Conservation (phyloP, 2,329 filamentous ascomycete species). For the Coniella vitis region DNA sequence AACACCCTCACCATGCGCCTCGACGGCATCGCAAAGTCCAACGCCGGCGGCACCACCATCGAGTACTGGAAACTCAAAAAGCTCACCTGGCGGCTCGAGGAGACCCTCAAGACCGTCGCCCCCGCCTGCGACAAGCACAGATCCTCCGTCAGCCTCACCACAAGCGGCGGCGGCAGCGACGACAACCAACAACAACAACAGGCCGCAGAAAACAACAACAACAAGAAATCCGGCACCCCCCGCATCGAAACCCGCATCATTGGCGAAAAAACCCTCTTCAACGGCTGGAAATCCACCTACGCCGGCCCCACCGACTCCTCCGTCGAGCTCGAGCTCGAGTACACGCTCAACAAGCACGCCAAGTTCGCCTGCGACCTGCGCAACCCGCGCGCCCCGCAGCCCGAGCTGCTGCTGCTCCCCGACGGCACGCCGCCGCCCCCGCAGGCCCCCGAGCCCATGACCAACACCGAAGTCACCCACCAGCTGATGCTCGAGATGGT, state of each 20-base stretch:
- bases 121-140: slow-evolving; percentile 72
- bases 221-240: slow-evolving; percentile 55
- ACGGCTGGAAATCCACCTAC: slow-evolving; percentile 79
- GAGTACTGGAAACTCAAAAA: slow-evolving; percentile 83
- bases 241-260: slow-evolving; percentile 73
- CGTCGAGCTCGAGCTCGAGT: slow-evolving; percentile 77
- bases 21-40: slow-evolving; percentile 72
- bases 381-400: too few species aligned
- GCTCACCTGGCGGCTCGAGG: slow-evolving; percentile 87
- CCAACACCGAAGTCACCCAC: slow-evolving; percentile 75
- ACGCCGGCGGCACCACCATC: slow-evolving; percentile 63
- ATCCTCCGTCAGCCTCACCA: too few species aligned
- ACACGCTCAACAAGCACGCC: slow-evolving; percentile 50
- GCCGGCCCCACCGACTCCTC: slow-evolving; percentile 42
- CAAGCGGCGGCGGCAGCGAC: slow-evolving; percentile 40
- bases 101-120: slow-evolving; percentile 72
- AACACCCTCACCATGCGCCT: slow-evolving; percentile 76
- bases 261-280: slow-evolving; percentile 73
- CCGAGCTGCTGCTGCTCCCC: too few species aligned
- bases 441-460: slow-evolving; percentile 45
- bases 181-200: slow-evolving; percentile 23
- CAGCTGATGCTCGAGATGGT: slow-evolving; percentile 88
- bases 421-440: too few species aligned
- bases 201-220: not conserved
- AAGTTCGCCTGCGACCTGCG: slow-evolving; percentile 68